Evolutionary conservation across 2,329 filamentous ascomycete species (phyloP).

Genomic region (Calonectria crousiana): DNA sequence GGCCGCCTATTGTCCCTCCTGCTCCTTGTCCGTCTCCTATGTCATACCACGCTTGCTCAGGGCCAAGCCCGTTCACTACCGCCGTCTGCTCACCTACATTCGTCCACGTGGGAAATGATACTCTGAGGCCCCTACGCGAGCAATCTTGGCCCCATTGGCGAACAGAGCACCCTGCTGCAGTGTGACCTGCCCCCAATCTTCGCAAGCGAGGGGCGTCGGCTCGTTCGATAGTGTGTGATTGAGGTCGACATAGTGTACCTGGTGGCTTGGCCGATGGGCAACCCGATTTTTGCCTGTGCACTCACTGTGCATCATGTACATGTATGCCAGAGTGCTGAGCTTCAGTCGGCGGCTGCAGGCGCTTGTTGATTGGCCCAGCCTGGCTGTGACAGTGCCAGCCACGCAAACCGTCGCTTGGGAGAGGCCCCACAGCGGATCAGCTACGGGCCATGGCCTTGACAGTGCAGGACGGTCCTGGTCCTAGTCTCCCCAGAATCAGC

Average conservation of each 20-base stretch:
- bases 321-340: constrained; percentile 12
- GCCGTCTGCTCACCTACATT: constrained; percentile 4
- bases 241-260: constrained; percentile 5
- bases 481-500: constrained; percentile 2
- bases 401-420: constrained; percentile 5
- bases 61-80: neutral
- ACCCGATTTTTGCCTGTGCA: neutral
- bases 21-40: neutral
- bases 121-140: neutral
- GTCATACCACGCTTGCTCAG: neutral
- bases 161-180: neutral
- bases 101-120: neutral
- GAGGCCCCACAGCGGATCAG: neutral
- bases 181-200: constrained; percentile 36
- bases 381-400: constrained; percentile 6
- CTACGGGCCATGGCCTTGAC: neutral
- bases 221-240: constrained; percentile 41
- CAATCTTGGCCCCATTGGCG: constrained; percentile 21
- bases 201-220: constrained; percentile 32
- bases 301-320: neutral
- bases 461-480: neutral
- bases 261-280: neutral
- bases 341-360: constrained; percentile 20
- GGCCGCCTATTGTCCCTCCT: neutral
- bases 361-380: constrained; percentile 17